Evolutionary conservation across 2,329 filamentous ascomycete species (phyloP), one percentile per base, ranked within the genome.

Genomic region (Xylariaceae sp.): DNA sequence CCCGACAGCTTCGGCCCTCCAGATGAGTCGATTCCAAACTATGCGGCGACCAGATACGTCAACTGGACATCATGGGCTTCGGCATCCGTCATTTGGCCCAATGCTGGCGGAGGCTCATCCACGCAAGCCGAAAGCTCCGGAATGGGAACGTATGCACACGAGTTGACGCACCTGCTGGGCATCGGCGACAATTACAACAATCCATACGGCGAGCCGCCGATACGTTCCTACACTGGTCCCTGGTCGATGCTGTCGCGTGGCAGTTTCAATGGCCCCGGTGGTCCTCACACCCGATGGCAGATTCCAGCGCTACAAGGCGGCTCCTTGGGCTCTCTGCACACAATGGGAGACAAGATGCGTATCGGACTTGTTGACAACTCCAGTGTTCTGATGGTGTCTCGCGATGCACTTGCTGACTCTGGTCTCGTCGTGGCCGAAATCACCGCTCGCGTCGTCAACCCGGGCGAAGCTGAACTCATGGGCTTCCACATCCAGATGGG

Each of bases 181-280:
- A 76, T 76, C 17, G 68, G 70, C 8, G 74, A 77, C 50, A 78
- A 78, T 52, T 76, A 78, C 51, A 76, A 76, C 49, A 77, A 77
- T 40, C 73, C 73, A 0, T 76, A 70, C 48, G 61, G 67, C 3
- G 49, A 59, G 1, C 72, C 72, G 1, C 53, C 65, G 32, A 64
- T 69, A 3, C 67, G 74, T 17, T 57, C 68, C 0, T 76, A 72
- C 52, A 73, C 72, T 0, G 74, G 74, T 0, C 72, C 73, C 0
- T 78, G 67, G 61, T 71, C 67, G 4, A 78, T 78, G 73, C 62
- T 78, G 46, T 68, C 67, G 17, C 60, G 73, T 1, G 73, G 73
- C 3, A 69, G 64, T 3, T 76, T 76, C 60, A 74, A 74, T 41
- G 74, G 74, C 0, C 73, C 73, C 0, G 73, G 73, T 1, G 73